These are phyloP conservation scores for Spergularia marina DNA, from an alignment of 148 eudicot species.

Conservation along the genomic window DNA sequence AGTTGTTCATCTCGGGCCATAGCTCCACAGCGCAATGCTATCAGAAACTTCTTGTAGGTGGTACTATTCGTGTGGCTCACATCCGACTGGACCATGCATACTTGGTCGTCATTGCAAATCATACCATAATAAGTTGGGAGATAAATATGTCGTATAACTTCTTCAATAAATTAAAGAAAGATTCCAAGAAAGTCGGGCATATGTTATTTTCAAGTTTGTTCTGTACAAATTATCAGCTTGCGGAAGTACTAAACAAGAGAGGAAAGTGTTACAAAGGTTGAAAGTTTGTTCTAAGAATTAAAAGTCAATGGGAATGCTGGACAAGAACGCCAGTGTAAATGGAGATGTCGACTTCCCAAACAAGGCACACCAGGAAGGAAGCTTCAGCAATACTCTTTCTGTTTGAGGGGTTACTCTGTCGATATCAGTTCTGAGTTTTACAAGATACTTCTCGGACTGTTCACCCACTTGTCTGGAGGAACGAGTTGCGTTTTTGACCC, in stretches of 20 bases:
- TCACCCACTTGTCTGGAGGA: constrained; percentile 16
- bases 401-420: constrained; percentile 62
- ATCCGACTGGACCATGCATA: too few relatives aligned
- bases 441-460: constrained; percentile 23
- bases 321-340: constrained; percentile 62
- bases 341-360: constrained; percentile 96
- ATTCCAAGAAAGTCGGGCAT: too few relatives aligned
- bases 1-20: too few relatives aligned
- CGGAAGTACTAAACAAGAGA: neutral
- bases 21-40: too few relatives aligned
- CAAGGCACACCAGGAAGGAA: constrained; percentile 88
- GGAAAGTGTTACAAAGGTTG: neutral
- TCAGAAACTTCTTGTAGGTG: too few relatives aligned
- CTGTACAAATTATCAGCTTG: too few relatives aligned
- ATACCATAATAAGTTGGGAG: too few relatives aligned
- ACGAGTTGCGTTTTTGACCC: constrained; percentile 44
- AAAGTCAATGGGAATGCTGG: constrained; percentile 47
- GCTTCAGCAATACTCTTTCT: constrained; percentile 53
- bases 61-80: too few relatives aligned
- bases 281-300: constrained; percentile 9
- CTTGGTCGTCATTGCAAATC: too few relatives aligned
- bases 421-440: constrained; percentile 79
- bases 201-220: too few relatives aligned
- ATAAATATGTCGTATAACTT: too few relatives aligned
- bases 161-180: too few relatives aligned